phyloP scores from a whole-genome alignment of 495 filamentous ascomycete species.

The Penicillium mononematosum region DNA sequence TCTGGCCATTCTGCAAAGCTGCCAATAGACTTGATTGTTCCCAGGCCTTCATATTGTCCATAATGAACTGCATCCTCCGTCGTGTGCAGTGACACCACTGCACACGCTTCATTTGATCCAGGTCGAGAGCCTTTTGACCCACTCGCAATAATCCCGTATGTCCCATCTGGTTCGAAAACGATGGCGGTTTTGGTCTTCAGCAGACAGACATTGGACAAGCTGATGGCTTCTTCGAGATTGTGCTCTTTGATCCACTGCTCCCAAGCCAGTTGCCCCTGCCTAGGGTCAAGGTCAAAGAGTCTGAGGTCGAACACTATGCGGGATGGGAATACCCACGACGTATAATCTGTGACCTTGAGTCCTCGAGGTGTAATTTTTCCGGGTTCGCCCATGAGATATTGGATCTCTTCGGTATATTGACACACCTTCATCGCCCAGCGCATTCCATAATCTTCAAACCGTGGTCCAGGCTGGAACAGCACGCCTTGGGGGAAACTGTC shows the following conservation, averaged over 20 bases:
- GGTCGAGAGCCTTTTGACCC: not conserved
- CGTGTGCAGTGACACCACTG: not conserved
- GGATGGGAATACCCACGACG: not conserved
- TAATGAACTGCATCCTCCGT: not conserved
- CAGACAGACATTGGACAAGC: not conserved
- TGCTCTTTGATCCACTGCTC: not conserved
- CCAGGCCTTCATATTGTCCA: not conserved
- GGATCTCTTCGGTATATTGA: not conserved
- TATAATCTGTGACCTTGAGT: not conserved
- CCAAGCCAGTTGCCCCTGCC: not conserved
- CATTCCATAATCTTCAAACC: constrained; percentile 1
- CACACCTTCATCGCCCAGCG: not conserved
- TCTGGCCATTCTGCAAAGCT: not conserved
- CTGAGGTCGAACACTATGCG: not conserved
- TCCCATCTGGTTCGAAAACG: not conserved
- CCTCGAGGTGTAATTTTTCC: not conserved
- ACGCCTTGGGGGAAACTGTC: not conserved
- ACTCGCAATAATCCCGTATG: not conserved
- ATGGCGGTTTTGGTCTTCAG: not conserved
- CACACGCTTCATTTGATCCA: not conserved
- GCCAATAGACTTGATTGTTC: not conserved
- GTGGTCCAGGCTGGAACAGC: not conserved
- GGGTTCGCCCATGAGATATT: not conserved
- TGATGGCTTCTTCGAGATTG: not conserved
- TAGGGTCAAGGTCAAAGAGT: not conserved